A percentile compares a stretch with the other conserved stretches of the same genome.
Conservation (phyloP, 2,329 filamentous ascomycete species). For the Xylariaceae sp. region DNA sequence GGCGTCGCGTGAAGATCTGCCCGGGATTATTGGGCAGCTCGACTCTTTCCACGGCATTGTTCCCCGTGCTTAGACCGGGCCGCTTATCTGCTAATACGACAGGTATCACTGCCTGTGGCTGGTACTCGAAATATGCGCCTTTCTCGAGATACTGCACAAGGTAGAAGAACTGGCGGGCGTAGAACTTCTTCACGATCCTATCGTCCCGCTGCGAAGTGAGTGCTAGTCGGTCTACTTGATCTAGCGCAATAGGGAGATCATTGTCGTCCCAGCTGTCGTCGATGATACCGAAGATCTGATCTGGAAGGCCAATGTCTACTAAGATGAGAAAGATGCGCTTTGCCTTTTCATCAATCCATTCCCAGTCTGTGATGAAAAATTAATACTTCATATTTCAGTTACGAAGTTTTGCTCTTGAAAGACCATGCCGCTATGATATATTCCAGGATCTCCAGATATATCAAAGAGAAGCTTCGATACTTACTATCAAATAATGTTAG, state of each 20-base stretch:
- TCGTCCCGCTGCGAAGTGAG: slow-evolving; percentile 58
- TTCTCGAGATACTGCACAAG: slow-evolving; percentile 60
- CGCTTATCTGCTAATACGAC: slow-evolving; percentile 62
- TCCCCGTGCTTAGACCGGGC: slow-evolving; percentile 34
- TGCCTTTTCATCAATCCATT: slow-evolving; percentile 69
- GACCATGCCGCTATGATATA: too few species aligned
- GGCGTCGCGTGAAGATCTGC: slow-evolving; percentile 53
- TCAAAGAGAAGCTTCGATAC: neutral
- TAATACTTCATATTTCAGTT: too few species aligned
- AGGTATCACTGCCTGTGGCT: slow-evolving; percentile 65
- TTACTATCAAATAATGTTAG: neutral
- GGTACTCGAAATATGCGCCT: slow-evolving; percentile 60
- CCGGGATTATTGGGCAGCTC: slow-evolving; percentile 59
- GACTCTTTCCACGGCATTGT: slow-evolving; percentile 52
- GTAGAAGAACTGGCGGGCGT: slow-evolving; percentile 66
- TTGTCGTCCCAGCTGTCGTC: slow-evolving; percentile 75
- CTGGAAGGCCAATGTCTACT: slow-evolving; percentile 63
- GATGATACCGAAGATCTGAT: slow-evolving; percentile 71
- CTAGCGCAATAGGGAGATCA: slow-evolving; percentile 65
- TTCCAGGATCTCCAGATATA: neutral
- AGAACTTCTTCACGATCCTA: slow-evolving; percentile 64
- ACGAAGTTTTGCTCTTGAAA: too few species aligned
- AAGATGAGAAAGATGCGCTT: slow-evolving; percentile 69
- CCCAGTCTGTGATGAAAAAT: slow-evolving; percentile 49
- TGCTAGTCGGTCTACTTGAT: slow-evolving; percentile 61